Evolutionary conservation across 345 rosid genomes (phyloP).

Genomic region (Eucalyptus shirleyi): DNA sequence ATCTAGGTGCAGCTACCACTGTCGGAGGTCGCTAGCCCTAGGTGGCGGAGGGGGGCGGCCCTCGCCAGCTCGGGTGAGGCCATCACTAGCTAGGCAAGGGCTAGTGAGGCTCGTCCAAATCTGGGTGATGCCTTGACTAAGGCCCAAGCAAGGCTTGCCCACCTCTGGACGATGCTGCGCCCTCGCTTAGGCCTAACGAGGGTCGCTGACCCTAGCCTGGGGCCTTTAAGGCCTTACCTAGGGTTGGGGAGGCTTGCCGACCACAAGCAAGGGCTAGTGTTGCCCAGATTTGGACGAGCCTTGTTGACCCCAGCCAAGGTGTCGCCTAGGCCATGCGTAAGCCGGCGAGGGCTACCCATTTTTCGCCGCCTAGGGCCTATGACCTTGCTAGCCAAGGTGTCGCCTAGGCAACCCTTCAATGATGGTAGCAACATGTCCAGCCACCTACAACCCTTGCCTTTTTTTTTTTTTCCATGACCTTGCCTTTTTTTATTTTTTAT

Average conservation of each 20-base stretch:
- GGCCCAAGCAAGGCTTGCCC: no score
- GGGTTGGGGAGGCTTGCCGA: no score
- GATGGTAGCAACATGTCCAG: fast-evolving
- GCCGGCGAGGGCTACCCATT: no score
- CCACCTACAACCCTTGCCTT: fast-evolving
- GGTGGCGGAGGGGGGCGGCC: fast-evolving
- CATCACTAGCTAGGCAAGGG: fast-evolving
- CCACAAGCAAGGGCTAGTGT: fast-evolving
- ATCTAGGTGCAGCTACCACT: fast-evolving
- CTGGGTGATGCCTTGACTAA: no score
- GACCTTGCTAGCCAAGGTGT: no score
- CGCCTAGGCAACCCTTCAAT: fast-evolving
- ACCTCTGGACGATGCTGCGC: fast-evolving
- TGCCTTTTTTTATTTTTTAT: no score
- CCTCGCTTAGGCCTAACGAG: fast-evolving
- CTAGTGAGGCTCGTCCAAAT: no score
- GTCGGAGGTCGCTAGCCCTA: fast-evolving
- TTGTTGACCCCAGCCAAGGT: fast-evolving
- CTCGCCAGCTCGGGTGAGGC: fast-evolving
- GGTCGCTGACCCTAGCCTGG: fast-evolving
- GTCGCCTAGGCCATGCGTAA: fast-evolving
- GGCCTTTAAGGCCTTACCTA: no score
- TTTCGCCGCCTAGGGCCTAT: fast-evolving
- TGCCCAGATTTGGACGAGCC: fast-evolving
- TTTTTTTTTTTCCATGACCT: no score